These are phyloP conservation scores for Cutaneotrichosporon sp. DNA, from an alignment of 1,284 basidiomycete genomes.

Conservation along the genomic window DNA sequence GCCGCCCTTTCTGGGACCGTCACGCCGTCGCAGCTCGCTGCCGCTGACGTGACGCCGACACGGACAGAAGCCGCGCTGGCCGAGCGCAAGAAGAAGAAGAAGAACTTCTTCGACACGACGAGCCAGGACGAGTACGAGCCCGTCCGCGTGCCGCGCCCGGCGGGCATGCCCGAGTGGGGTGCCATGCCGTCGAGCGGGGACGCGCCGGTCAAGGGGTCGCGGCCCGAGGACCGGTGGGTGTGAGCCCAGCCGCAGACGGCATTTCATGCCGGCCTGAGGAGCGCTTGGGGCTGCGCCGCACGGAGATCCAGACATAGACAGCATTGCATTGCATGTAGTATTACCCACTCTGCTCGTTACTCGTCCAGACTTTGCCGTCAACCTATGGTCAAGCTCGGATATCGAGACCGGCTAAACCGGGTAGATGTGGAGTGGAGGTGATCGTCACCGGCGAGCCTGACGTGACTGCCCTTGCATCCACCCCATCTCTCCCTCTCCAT, in stretches of 20 bases:
- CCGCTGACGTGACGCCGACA: background rate
- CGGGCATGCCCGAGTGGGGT: constrained; percentile 85
- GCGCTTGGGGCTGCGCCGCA: background rate
- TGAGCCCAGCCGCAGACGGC: no score
- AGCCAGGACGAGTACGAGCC: constrained; percentile 75
- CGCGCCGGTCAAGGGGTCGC: constrained; percentile 44
- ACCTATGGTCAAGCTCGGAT: background rate
- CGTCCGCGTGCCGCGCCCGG: constrained; percentile 78
- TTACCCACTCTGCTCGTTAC: constrained; percentile 6
- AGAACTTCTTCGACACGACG: constrained; percentile 40
- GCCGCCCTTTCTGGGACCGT: constrained; percentile 12
- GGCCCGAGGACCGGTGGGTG: constrained; percentile 50
- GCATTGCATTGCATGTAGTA: constrained; percentile 12
- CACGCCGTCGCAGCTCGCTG: background rate
- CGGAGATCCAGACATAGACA: background rate
- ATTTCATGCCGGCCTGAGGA: no score
- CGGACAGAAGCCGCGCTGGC: constrained; percentile 12
- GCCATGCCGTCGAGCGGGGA: constrained; percentile 62
- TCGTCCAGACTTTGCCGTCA: background rate
- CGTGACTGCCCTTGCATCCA: no score
- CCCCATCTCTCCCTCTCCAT: no score
- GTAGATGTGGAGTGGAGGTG: no score
- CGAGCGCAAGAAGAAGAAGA: constrained; percentile 22
- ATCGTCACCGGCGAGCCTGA: no score
- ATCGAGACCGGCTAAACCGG: no score